phyloP scores from a whole-genome alignment of 2,329 filamentous ascomycete genomes.

The Verticillium dahliae region DNA sequence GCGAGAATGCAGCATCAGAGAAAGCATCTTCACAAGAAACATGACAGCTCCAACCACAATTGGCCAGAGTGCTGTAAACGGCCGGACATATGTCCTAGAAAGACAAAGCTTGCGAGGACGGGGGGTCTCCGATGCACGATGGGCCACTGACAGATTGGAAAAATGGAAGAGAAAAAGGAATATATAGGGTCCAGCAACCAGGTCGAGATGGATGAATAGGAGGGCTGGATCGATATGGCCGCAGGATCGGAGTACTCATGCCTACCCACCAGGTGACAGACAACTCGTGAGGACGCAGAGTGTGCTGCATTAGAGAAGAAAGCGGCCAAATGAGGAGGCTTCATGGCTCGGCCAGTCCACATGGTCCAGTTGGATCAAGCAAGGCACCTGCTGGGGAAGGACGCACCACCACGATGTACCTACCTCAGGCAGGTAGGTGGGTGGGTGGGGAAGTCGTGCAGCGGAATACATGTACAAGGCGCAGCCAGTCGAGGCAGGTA shows the following conservation, averaged over 20 bases:
- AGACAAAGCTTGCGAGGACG: slow-evolving; percentile 1
- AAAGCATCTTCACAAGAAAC: not conserved
- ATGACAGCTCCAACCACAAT: not conserved
- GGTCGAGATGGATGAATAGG: not conserved
- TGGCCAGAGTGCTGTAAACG: not conserved
- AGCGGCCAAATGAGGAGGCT: not conserved
- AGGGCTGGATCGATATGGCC: not conserved
- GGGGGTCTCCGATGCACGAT: not conserved
- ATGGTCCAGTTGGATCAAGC: not conserved
- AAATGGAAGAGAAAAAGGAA: not conserved
- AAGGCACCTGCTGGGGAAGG: too few species aligned
- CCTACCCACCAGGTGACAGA: too few species aligned
- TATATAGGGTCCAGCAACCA: not conserved
- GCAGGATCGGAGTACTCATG: not conserved
- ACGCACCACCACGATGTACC: too few species aligned
- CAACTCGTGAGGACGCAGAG: not conserved
- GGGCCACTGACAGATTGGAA: not conserved
- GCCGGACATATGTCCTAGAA: not conserved
- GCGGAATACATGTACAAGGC: not conserved
- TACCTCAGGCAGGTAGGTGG: too few species aligned
- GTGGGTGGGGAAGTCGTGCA: not conserved
- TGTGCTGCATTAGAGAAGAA: not conserved
- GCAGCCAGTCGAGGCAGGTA: not conserved
- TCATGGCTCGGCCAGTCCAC: not conserved
- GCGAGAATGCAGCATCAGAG: too few species aligned